phyloP scores from a whole-genome alignment of 2,329 filamentous ascomycete species.

The Penicillium sp. region DNA sequence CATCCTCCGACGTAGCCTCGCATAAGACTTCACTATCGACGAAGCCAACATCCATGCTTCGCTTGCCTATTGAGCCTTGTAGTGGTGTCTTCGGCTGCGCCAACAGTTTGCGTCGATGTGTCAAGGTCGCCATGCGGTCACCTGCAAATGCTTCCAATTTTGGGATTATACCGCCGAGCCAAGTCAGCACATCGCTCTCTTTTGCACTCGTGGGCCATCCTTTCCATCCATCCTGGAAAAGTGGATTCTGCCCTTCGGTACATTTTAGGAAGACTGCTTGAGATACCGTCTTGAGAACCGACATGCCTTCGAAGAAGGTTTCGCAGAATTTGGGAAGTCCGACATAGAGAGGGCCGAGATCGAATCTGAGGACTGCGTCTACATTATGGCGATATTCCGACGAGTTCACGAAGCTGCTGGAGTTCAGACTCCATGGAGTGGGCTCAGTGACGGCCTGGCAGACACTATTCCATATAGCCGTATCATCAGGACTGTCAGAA shows the following conservation, averaged over 20 bases:
- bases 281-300: slow-evolving; percentile 17
- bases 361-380: slow-evolving; percentile 23
- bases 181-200: slow-evolving; percentile 25
- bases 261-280: slow-evolving; percentile 24
- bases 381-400: slow-evolving; percentile 25
- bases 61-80: slow-evolving; percentile 27
- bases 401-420: slow-evolving; percentile 27
- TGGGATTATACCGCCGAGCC: slow-evolving; percentile 17
- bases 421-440: slow-evolving; percentile 24
- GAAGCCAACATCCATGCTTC: slow-evolving; percentile 36
- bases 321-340: slow-evolving; percentile 24
- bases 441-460: background rate
- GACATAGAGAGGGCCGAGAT: slow-evolving; percentile 24
- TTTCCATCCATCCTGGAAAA: slow-evolving; percentile 25
- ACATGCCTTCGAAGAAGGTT: slow-evolving; percentile 18
- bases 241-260: slow-evolving; percentile 18
- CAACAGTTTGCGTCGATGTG: slow-evolving; percentile 11
- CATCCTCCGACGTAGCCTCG: slow-evolving; percentile 17
- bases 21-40: slow-evolving; percentile 13
- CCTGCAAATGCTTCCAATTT: slow-evolving; percentile 7
- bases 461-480: background rate
- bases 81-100: slow-evolving; percentile 22
- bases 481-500: background rate
- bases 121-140: slow-evolving; percentile 4
- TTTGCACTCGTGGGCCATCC: slow-evolving; percentile 25